Evolutionary conservation across 371 early-diverging fungal species (phyloP).

Genomic region (Haplosporangium sp.): DNA sequence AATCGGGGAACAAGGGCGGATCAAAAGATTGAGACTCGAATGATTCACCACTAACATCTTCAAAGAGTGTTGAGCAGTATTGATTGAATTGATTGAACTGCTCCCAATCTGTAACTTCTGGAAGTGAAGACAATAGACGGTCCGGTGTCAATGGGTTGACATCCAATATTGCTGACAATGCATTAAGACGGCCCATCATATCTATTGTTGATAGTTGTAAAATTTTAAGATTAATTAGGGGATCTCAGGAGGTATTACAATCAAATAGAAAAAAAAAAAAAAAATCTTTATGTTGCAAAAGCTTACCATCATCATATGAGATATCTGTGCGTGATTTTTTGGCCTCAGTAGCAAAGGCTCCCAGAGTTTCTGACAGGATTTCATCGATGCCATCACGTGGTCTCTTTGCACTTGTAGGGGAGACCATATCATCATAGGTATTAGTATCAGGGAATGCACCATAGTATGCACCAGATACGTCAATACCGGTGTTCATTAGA

Average conservation of each 20-base stretch:
- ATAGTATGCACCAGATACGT: constrained; percentile 31
- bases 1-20: constrained; percentile 35
- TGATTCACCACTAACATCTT: constrained; percentile 47
- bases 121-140: constrained; percentile 56
- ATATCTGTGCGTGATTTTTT: constrained; percentile 57
- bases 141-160: constrained; percentile 55
- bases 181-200: constrained; percentile 62
- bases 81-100: constrained; percentile 57
- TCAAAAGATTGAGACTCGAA: constrained; percentile 32
- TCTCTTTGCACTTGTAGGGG: constrained; percentile 40
- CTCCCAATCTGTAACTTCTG: constrained; percentile 62
- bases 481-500: constrained; percentile 31
- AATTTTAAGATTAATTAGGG: too few species aligned
- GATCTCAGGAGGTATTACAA: too few species aligned
- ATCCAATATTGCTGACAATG: constrained; percentile 53
- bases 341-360: constrained; percentile 36
- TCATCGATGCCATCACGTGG: constrained; percentile 59
- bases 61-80: constrained; percentile 37
- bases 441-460: constrained; percentile 11
- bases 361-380: constrained; percentile 59
- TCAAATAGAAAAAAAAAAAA: not conserved
- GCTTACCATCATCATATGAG: constrained; percentile 63
- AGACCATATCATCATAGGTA: constrained; percentile 20
- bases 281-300: not conserved
- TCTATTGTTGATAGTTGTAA: constrained; percentile 44